Base-by-base conservation (phyloP, 2,329 filamentous ascomycete species). In the Diaporthe longicolla region DNA sequence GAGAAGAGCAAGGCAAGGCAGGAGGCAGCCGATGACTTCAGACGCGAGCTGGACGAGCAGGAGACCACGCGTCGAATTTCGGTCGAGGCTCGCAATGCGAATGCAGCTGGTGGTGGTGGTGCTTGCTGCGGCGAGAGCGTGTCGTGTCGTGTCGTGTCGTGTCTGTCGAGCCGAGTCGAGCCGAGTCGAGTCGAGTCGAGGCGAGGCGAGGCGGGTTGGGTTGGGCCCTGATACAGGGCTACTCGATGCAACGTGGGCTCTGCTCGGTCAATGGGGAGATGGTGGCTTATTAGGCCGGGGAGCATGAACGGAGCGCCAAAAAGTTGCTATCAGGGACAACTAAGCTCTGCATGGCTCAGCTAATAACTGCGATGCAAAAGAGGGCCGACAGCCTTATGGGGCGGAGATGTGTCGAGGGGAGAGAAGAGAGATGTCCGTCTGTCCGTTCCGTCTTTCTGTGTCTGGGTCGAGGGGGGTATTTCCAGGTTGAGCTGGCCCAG, bases 1-100 rank as follows among this genome's bases (percentile, higher is more conserved):
- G 29, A 52, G 48, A 6, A 43, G 7, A 43, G 40, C 40, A 43
- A 43, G 15, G 40, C 40, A 43, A 43, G 40, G 40, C 63, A 21
- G 17, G 63, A 68, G 63, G 63, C 63, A 68, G 32, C 63, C 63
- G 48, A 68, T 68, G 63, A 68, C 63, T 40, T 54, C 63, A 68
- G 45, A 29, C 48, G 32, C 63, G 63, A 54, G 63, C 21, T 68
- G 63, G 48, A 54, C 45, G 45, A 29, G 45, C 63, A 43, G 48
- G 6, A 68, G 48, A 68, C 63, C 63, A 68, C 63, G 48, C 63
- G 63, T 68, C 63, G 32, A 26, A 26, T 8, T 21, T 21, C 15
- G 45, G 63, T 21, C 32, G 32, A 32, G 29, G 63, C 48, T 68
- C 40, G 48, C 48, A 68, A 68, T 52, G 15, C 29, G 21, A 45